A percentile compares a stretch with the other conserved stretches of the same genome.
Conservation (phyloP, 1,284 basidiomycete genomes). For the Austroboletus niveus region DNA sequence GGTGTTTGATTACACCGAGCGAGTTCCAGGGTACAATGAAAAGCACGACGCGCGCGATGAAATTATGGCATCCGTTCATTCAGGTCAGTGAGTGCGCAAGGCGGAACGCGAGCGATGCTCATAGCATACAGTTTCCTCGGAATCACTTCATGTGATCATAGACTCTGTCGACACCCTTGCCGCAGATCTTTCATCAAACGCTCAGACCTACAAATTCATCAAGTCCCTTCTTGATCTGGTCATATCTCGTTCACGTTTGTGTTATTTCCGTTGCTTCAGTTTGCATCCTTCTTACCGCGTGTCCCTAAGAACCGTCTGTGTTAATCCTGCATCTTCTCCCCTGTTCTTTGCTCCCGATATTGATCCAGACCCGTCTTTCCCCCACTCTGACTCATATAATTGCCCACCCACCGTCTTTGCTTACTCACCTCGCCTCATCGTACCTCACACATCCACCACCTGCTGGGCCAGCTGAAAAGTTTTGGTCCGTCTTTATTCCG, state of each 20-base stretch:
- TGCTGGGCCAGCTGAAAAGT: constrained; percentile 56
- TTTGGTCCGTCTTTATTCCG: constrained; percentile 73
- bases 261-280: not conserved
- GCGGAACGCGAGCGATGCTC: constrained; percentile 1
- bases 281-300: constrained; percentile 5
- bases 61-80: constrained; percentile 45
- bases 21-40: constrained; percentile 55
- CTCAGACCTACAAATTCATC: constrained; percentile 53
- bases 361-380: constrained; percentile 65
- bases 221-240: constrained; percentile 43
- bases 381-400: constrained; percentile 63
- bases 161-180: constrained; percentile 67
- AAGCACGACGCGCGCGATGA: constrained; percentile 34
- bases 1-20: constrained; percentile 51
- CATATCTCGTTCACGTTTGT: constrained; percentile 47
- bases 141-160: constrained; percentile 54
- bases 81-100: constrained; percentile 37
- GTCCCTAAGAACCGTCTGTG: constrained; percentile 52
- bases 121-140: constrained; percentile 35
- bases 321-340: constrained; percentile 63
- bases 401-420: constrained; percentile 63
- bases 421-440: constrained; percentile 60
- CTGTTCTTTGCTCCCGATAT: constrained; percentile 50
- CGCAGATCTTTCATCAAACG: constrained; percentile 53
- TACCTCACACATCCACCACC: constrained; percentile 73